Conservation (phyloP, 345 rosid genomes). For the Camelina sativa region DNA sequence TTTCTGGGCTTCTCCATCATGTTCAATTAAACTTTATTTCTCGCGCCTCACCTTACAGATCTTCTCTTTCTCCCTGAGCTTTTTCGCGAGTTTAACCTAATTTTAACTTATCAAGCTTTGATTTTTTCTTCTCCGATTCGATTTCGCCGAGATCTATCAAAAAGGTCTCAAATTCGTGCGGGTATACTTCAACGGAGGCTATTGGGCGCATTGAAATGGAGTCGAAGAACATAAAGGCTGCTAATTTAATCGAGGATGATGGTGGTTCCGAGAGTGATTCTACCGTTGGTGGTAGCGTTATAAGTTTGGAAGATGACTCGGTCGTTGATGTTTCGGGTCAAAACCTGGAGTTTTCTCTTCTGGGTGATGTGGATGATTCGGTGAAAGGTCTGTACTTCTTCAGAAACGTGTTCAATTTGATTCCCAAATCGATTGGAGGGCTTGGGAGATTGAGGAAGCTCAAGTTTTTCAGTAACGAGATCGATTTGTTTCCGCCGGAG, state of each 20-base stretch:
- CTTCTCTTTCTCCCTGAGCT: constrained; percentile 26
- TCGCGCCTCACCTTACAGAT: constrained; percentile 41
- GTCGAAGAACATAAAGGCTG: background rate
- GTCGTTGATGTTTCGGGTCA: constrained; percentile 76
- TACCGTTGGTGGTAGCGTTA: constrained; percentile 17
- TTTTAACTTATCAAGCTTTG: background rate
- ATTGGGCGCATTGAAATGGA: constrained; percentile 31
- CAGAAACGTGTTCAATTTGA: constrained; percentile 73
- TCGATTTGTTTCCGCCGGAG: constrained; percentile 75
- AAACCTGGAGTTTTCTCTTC: constrained; percentile 66
- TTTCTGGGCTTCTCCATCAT: constrained; percentile 6
- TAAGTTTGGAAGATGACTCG: constrained; percentile 54
- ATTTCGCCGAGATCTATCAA: constrained; percentile 35
- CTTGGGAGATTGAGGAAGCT: constrained; percentile 61
- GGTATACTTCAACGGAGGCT: constrained; percentile 28
- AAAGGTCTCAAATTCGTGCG: constrained; percentile 45
- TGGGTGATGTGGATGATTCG: constrained; percentile 48
- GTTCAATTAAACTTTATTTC: constrained; percentile 12
- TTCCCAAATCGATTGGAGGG: constrained; percentile 72
- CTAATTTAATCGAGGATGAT: constrained; percentile 23
- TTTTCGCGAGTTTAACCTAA: constrained; percentile 6
- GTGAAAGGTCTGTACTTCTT: constrained; percentile 70
- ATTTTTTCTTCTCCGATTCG: background rate
- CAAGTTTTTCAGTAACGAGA: constrained; percentile 85
- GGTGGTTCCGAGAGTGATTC: background rate